phyloP scores from a whole-genome alignment of 2,329 filamentous ascomycete species.

The Neurospora crassa region DNA sequence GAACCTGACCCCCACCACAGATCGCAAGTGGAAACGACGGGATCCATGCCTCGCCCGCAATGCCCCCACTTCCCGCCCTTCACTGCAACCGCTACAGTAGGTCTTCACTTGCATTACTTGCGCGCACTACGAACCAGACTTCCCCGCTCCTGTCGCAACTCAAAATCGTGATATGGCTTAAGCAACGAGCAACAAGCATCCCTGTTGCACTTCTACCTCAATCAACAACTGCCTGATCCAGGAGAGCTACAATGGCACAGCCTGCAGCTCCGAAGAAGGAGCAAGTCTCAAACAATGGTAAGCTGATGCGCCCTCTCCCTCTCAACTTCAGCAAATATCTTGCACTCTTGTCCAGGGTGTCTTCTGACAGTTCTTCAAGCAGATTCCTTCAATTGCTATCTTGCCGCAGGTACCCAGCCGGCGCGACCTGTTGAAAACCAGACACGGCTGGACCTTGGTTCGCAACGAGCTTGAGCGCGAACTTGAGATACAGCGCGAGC shows the following conservation, averaged over 20 bases:
- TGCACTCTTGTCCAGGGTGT: background rate
- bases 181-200: background rate
- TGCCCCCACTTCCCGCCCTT: too few species aligned
- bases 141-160: background rate
- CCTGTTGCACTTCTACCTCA: background rate
- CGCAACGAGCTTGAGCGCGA: background rate
- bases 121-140: background rate
- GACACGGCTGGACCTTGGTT: background rate
- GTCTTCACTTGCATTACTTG: background rate
- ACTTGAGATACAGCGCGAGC: too few species aligned
- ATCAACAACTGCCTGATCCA: background rate
- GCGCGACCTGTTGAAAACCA: background rate
- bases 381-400: background rate
- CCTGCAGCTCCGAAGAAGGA: background rate
- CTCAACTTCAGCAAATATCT: background rate
- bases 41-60: too few species aligned
- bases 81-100: too few species aligned
- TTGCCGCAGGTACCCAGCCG: background rate
- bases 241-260: background rate
- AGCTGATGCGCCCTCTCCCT: background rate
- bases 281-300: background rate
- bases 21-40: too few species aligned
- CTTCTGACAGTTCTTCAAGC: background rate
- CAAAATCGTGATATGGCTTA: background rate
- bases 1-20: too few species aligned